Percentiles rank a stretch among this genome's conserved stretches.
phyloP scores from a whole-genome alignment of 176 grass and related monocot species.

The Miscanthus lutarioriparius region DNA sequence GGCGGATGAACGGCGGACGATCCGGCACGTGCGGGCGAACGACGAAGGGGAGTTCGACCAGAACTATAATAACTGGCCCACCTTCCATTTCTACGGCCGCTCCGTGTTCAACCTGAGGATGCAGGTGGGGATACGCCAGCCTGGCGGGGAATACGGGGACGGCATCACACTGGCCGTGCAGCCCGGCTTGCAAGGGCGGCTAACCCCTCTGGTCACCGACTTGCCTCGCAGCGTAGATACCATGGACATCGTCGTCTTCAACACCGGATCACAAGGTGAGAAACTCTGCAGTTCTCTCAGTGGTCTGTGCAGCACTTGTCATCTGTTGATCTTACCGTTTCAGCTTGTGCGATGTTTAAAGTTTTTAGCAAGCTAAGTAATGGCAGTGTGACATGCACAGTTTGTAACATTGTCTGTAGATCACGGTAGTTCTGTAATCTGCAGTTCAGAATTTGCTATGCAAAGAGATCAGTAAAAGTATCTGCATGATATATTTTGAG shows the following conservation, averaged over 20 bases:
- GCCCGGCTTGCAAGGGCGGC: slow-evolving; percentile 1
- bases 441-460: neutral
- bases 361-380: neutral
- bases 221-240: too few relatives aligned
- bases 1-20: too few relatives aligned
- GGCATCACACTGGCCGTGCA: neutral
- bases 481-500: neutral
- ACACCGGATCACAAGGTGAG: neutral
- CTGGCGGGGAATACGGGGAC: neutral
- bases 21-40: too few relatives aligned
- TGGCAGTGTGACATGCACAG: neutral
- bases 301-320: neutral
- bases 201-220: slow-evolving; percentile 20
- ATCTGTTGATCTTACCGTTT: neutral
- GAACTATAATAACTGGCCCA: neutral
- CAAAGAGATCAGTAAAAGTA: neutral
- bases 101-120: neutral
- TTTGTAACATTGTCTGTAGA: too few relatives aligned
- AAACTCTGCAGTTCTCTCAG: neutral
- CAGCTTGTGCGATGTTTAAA: too few relatives aligned
- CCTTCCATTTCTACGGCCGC: neutral
- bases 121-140: neutral
- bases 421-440: neutral
- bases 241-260: neutral
- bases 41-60: too few relatives aligned